phyloP scores from a whole-genome alignment of 257 asterid species.

The Rauvolfia tetraphylla region DNA sequence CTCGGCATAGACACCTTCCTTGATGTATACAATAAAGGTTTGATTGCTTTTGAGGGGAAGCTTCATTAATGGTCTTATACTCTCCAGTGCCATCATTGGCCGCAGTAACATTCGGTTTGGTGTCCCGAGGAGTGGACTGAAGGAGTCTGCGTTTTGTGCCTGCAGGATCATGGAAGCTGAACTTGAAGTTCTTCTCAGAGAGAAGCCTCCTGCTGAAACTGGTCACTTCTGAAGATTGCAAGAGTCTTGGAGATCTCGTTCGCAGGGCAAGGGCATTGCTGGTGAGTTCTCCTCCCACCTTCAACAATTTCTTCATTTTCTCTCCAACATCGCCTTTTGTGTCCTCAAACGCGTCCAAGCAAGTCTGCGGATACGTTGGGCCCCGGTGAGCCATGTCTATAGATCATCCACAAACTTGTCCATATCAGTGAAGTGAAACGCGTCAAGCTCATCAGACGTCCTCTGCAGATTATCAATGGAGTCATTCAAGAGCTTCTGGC shows the following conservation, averaged over 20 bases:
- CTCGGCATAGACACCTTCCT: slow-evolving; percentile 64
- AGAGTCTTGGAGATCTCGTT: slow-evolving; percentile 30
- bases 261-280: slow-evolving; percentile 64
- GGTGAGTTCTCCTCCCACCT: slow-evolving; percentile 39
- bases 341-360: slow-evolving; percentile 60
- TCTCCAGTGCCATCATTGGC: slow-evolving; percentile 68
- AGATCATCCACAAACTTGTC: slow-evolving; percentile 45
- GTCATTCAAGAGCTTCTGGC: slow-evolving; percentile 45
- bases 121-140: not conserved
- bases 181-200: not conserved
- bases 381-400: slow-evolving; percentile 73
- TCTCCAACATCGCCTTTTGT: slow-evolving; percentile 36
- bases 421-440: slow-evolving; percentile 24
- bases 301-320: slow-evolving; percentile 52
- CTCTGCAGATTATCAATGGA: slow-evolving; percentile 47
- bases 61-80: slow-evolving; percentile 44
- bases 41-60: slow-evolving; percentile 36
- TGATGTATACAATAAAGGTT: slow-evolving; percentile 36
- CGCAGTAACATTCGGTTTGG: slow-evolving; percentile 42
- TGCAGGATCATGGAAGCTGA: not conserved
- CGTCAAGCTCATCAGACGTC: slow-evolving; percentile 31
- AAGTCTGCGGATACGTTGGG: slow-evolving; percentile 57
- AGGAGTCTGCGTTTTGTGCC: not conserved
- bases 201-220: slow-evolving; percentile 21
- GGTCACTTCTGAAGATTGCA: slow-evolving; percentile 29